Base-by-base conservation (phyloP, 2,329 filamentous ascomycete genomes). In the Aspergillus ruber region DNA sequence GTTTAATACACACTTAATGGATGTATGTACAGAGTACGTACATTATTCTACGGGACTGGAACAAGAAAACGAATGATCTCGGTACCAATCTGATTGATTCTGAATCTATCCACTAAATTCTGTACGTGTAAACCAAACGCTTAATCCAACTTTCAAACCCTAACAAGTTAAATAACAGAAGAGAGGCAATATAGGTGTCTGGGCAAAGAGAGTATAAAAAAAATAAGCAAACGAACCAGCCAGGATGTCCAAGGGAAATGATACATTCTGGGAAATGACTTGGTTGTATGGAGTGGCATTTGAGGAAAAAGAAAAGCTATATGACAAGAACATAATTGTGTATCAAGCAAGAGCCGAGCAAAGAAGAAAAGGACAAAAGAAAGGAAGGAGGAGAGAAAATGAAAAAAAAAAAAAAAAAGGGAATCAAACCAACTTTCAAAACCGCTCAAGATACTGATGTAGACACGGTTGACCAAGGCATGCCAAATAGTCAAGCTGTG, bases 351-450 rank as follows among this genome's bases (percentile, higher is more conserved):
- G n/a, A 21, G 29, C 15, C 4, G 21, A 29, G n/a, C 21, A 21
- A 25, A 44, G 41, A 35, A 32, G n/a, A 35, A 33, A 45, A 17
- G 41, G 41, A 40, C 10, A 7, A 33, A 42, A 39, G 45, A 33
- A 18, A 36, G 43, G 33, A 49, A 43, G 39, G 23, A 33, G 27
- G 35, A 21, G 27, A 13, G 18, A 17, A 23, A 36, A 36, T n/a
- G n/a, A n/a, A 39, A 5, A 45, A 35, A 43, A 27, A 23, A 43
- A 27, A 23, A 43, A 6, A 42, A 44, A n/a, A 42, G 48, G 44
- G 38, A 50, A 53, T 46, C 43, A 41, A 49, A 48, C 45, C 29
- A 50, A 35, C 50, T 53, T 49, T 44, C 43, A 50, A 41, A 40
- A 39, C 36, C 54, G 53, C 49, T 53, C 50, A 48, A 18, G 21